A percentile compares a stretch with the other conserved stretches of the same genome.
These are phyloP conservation scores for Aspergillus coremiiformis DNA, from an alignment of 495 filamentous ascomycete genomes.

Conservation along the genomic window DNA sequence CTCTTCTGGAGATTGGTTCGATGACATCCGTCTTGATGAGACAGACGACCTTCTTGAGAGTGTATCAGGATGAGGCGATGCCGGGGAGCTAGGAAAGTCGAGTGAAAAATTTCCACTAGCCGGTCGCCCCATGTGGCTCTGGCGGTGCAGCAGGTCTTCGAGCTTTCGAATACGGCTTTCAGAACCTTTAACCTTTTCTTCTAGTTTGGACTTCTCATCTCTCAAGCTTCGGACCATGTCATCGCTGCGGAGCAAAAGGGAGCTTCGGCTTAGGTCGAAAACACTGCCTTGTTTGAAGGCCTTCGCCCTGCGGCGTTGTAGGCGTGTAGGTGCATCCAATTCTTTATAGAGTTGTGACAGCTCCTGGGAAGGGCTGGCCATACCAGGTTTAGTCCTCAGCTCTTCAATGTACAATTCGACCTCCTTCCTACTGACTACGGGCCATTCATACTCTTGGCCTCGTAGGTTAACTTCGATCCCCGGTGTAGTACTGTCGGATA, in stretches of 20 bases:
- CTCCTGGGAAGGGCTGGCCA: slow-evolving; percentile 45
- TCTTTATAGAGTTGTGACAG: slow-evolving; percentile 57
- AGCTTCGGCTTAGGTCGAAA: slow-evolving; percentile 74
- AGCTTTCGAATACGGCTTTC: slow-evolving; percentile 87
- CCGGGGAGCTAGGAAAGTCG: slow-evolving; percentile 41
- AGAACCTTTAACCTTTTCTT: slow-evolving; percentile 76
- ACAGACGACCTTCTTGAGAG: slow-evolving; percentile 55
- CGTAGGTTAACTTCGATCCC: slow-evolving; percentile 80
- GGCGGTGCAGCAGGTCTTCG: slow-evolving; percentile 87
- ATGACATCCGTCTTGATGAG: slow-evolving; percentile 60
- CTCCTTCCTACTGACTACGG: slow-evolving; percentile 50
- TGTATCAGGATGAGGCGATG: slow-evolving; percentile 49
- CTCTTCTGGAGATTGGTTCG: slow-evolving; percentile 57
- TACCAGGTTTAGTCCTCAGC: slow-evolving; percentile 36
- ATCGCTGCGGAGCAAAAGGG: slow-evolving; percentile 71
- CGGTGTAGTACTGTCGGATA: slow-evolving; percentile 57
- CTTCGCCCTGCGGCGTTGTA: slow-evolving; percentile 69
- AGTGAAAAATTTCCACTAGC: slow-evolving; percentile 58
- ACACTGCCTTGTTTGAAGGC: slow-evolving; percentile 95
- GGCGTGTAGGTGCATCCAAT: slow-evolving; percentile 62
- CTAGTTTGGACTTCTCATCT: slow-evolving; percentile 70
- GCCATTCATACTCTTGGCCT: slow-evolving; percentile 75
- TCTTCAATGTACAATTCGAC: slow-evolving; percentile 48
- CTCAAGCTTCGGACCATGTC: slow-evolving; percentile 67
- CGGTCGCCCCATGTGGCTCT: slow-evolving; percentile 65